These are phyloP conservation scores for Phytopythium kandeliae DNA, from an alignment of 352 stramenopile genomes.

Conservation along the genomic window DNA sequence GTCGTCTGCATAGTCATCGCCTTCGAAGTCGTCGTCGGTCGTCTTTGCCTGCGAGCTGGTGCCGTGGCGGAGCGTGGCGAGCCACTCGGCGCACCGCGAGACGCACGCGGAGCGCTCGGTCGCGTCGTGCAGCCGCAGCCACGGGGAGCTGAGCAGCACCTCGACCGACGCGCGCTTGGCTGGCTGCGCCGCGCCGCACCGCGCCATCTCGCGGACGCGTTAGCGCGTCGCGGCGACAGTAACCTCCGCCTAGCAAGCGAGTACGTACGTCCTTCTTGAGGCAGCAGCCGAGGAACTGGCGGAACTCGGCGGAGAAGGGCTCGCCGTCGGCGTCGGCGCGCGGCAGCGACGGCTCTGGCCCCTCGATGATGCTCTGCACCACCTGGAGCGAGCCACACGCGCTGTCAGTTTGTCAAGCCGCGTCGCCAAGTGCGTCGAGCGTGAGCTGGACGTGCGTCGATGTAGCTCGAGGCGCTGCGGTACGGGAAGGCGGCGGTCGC, in stretches of 20 bases:
- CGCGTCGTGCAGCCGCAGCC: conserved; percentile 49
- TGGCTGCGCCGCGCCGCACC: too few relatives aligned
- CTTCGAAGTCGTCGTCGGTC: too few relatives aligned
- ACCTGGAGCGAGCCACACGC: too few relatives aligned
- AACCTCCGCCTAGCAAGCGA: too few relatives aligned
- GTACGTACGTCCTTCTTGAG: conserved; percentile 58
- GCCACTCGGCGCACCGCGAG: conserved; percentile 26
- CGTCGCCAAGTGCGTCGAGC: too few relatives aligned
- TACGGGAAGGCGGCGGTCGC: conserved; percentile 59
- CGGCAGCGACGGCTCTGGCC: conserved; percentile 37
- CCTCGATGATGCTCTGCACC: conserved; percentile 73
- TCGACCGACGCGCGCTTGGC: conserved; percentile 52
- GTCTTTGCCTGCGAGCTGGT: conserved; percentile 6
- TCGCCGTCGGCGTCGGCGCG: conserved; percentile 13
- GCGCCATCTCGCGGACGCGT: too few relatives aligned
- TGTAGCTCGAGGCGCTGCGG: conserved; percentile 47
- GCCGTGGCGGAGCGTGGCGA: conserved; percentile 12
- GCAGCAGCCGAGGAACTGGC: conserved; percentile 49
- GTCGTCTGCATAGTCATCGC: conserved; percentile 28
- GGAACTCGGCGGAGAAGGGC: conserved; percentile 47
- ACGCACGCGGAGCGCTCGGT: conserved; percentile 26
- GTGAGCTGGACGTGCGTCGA: conserved; percentile 50
- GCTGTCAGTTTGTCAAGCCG: too few relatives aligned
- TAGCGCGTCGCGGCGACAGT: too few relatives aligned
- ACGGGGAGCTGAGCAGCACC: conserved; percentile 39